These are phyloP conservation scores for Isatis tinctoria DNA, from an alignment of 345 rosid species.

Conservation along the genomic window DNA sequence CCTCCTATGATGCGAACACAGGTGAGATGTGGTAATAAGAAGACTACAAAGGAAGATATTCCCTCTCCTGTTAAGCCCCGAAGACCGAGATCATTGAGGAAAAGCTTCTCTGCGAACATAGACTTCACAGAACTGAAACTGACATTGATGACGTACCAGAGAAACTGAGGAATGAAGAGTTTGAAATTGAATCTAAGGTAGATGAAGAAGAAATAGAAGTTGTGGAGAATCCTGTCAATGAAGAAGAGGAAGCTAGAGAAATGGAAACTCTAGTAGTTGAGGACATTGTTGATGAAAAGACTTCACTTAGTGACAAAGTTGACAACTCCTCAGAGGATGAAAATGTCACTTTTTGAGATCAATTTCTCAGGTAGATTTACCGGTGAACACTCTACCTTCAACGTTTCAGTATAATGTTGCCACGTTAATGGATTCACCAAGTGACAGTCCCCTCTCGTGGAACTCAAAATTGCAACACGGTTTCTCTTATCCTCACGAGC, in stretches of 20 bases:
- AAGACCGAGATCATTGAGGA: constrained; percentile 58
- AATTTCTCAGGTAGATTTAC: constrained; percentile 54
- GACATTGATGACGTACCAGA: constrained; percentile 49
- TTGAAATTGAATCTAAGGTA: constrained; percentile 43
- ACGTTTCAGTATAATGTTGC: constrained; percentile 41
- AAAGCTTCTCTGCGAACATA: constrained; percentile 50
- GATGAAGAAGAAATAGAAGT: constrained; percentile 29
- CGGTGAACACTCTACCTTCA: constrained; percentile 42
- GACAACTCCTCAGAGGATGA: constrained; percentile 66
- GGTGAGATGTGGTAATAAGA: constrained; percentile 58
- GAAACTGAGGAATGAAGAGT: constrained; percentile 38
- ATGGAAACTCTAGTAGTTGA: constrained; percentile 43
- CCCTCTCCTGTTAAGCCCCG: constrained; percentile 43
- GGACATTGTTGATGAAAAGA: constrained; percentile 43
- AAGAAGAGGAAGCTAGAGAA: constrained; percentile 36
- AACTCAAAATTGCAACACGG: constrained; percentile 61
- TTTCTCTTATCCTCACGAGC: constrained; percentile 63
- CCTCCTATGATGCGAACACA: constrained; percentile 41
- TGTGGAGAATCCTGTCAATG: constrained; percentile 38
- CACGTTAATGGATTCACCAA: constrained; percentile 63
- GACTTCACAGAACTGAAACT: constrained; percentile 47
- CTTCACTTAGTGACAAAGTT: constrained; percentile 50
- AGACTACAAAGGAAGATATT: constrained; percentile 54
- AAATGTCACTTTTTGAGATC: constrained; percentile 45
- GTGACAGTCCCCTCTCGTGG: too few species aligned